A percentile compares a stretch with the other conserved stretches of the same genome.
phyloP scores from a whole-genome alignment of 805 yeast genomes.

The Zygosaccharomyces pseudorouxii region DNA sequence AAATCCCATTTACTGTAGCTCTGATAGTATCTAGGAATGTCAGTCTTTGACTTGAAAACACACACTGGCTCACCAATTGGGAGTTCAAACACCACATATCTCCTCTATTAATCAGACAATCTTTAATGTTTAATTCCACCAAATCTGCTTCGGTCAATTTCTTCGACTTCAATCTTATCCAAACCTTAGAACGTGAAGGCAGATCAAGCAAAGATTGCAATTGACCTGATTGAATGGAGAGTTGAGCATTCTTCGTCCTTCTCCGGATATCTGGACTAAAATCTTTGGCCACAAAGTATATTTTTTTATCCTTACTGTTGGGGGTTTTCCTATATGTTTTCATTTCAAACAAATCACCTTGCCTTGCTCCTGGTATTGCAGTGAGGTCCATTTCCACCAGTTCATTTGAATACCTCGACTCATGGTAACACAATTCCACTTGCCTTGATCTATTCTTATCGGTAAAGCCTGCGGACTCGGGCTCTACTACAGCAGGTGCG shows the following conservation, averaged over 20 bases:
- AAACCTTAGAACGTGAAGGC: constrained; percentile 62
- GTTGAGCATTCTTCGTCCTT: constrained; percentile 35
- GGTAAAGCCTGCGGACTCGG: background rate
- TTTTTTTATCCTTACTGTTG: constrained; percentile 19
- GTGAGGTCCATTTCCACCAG: constrained; percentile 60
- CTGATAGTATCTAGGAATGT: constrained; percentile 59
- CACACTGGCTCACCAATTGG: constrained; percentile 54
- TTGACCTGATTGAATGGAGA: constrained; percentile 58
- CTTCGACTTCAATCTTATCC: constrained; percentile 45
- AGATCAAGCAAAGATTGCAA: constrained; percentile 58
- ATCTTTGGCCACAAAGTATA: constrained; percentile 16
- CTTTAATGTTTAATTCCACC: constrained; percentile 76
- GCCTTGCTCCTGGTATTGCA: constrained; percentile 55
- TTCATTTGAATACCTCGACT: constrained; percentile 50
- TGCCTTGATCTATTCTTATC: constrained; percentile 15
- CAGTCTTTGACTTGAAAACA: constrained; percentile 61
- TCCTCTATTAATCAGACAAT: constrained; percentile 76
- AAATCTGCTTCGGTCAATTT: constrained; percentile 67
- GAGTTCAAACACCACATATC: constrained; percentile 88
- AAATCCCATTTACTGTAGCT: constrained; percentile 57
- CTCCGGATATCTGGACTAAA: constrained; percentile 26
- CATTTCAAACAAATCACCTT: constrained; percentile 76
- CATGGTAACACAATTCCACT: constrained; percentile 50
- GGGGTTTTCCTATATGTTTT: constrained; percentile 40
- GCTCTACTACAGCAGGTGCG: background rate